A percentile compares a stretch with the other conserved stretches of the same genome.
Conservation (phyloP, 805 yeast genomes). For the Candida nanaspora region DNA sequence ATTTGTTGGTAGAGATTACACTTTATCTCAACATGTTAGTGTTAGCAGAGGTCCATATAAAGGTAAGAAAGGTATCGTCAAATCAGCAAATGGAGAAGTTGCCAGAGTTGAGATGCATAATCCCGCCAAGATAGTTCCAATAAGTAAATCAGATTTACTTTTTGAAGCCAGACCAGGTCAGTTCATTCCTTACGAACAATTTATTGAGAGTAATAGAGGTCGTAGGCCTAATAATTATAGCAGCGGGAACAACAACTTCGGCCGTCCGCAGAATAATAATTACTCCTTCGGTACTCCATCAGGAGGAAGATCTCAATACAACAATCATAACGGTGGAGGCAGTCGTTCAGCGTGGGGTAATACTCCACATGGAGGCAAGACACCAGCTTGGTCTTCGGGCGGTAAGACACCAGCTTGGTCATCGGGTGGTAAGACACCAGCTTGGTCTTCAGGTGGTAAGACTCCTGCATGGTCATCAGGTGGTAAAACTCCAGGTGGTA, state of each 20-base stretch:
- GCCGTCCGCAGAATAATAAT: too few species aligned
- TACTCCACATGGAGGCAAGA: conserved; percentile 28
- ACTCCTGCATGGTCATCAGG: conserved; percentile 44
- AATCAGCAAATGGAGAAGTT: conserved; percentile 83
- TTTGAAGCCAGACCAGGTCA: conserved; percentile 62
- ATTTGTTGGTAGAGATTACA: conserved; percentile 60
- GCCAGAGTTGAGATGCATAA: conserved; percentile 95
- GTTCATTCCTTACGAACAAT: conserved; percentile 72
- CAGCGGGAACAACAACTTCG: conserved; percentile 18
- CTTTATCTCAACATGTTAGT: conserved; percentile 77
- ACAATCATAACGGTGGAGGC: too few species aligned
- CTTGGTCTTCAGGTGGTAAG: conserved; percentile 24
- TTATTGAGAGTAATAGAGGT: conserved; percentile 37
- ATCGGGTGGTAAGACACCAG: conserved; percentile 14
- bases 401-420: conserved; percentile 43
- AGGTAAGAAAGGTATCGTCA: conserved; percentile 88
- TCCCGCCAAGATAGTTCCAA: conserved; percentile 79
- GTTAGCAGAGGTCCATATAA: conserved; percentile 90
- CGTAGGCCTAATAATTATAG: conserved; percentile 16
- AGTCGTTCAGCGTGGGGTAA: conserved; percentile 16
- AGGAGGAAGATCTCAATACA: not conserved
- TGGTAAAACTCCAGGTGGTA: conserved; percentile 34
- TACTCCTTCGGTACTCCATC: too few species aligned
- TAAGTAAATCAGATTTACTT: conserved; percentile 70
- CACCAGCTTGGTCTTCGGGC: conserved; percentile 14